Percentiles rank a stretch among this genome's conserved stretches.
These are phyloP conservation scores for Cucumis sativus DNA, from an alignment of 306 rosid species.

Conservation along the genomic window Cucumber_9930_V3 NC_026657.2:30365001-30365500, in stretches of 20 bases:
- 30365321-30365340: constrained; percentile 74
- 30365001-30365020: constrained; percentile 98
- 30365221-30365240: constrained; percentile 49
- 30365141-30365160: constrained; percentile 74
- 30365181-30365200: constrained; percentile 73
- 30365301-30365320: constrained; percentile 87
- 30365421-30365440: constrained; percentile 60
- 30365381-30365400: constrained; percentile 81
- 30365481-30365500: constrained; percentile 45
- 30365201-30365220: constrained; percentile 80
- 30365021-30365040: constrained; percentile 84
- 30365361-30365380: constrained; percentile 85
- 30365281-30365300: constrained; percentile 77
- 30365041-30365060: constrained; percentile 81
- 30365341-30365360: constrained; percentile 85
- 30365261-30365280: constrained; percentile 80
- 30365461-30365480: constrained; percentile 83
- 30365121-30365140: constrained; percentile 96
- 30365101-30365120: constrained; percentile 81
- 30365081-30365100: constrained; percentile 52
- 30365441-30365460: constrained; percentile 87
- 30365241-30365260: constrained; percentile 89
- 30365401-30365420: constrained; percentile 83
- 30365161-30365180: constrained; percentile 76
- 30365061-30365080: constrained; percentile 92